Base-by-base conservation (phyloP, 176 grass and related monocot genomes). In the Bolboschoenus planiculmis region DNA sequence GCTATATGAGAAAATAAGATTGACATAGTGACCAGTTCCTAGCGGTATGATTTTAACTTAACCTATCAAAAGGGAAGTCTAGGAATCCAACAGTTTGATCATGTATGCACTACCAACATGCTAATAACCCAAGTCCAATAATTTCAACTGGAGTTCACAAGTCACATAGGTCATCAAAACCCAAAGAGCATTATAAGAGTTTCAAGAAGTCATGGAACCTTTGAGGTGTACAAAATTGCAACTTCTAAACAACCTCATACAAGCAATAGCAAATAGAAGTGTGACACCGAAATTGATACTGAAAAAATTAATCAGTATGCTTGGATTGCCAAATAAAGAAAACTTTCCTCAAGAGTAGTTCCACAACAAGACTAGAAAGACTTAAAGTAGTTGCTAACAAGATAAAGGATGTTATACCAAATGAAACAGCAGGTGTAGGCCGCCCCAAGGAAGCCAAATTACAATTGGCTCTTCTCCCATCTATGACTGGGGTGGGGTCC, bases 401-500 rank as follows among this genome's bases (percentile, higher is more conserved):
- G 2, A 57, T 31, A 18, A 55, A 30, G 72, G 51, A 0, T 7
- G 14, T 50, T 15, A 26, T 64, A 90, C 90, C 88, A 30, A 55
- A 86, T 29, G 82, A 37, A 31, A 86, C 48, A 54, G 81, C 61
- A 86, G 91, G 84, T 44, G 87, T 88, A n/a, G 92, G 87, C 10
- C 92, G 92, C 23, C 96, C 96, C 74, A 95, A 85, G 39, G 92
- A 95, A 48, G 96, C 96, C 82, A 98, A 90, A 64, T 98, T 98
- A 78, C 96, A 98, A 68, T 98, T 98, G 10, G 96, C 92, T 23
- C 84, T 87, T 68, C 96, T 91, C 71, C 96, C 90, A 27, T 95
- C 92, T 20, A 98, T 98, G 66, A 98, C 77, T 0, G 96, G 96
- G 33, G 85, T 85, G 3, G 92, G 89, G 48, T 98, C 90, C 50